These are phyloP conservation scores for Calcarisporium arbuscula DNA, from an alignment of 2,329 filamentous ascomycete species.

Conservation along the genomic window DNA sequence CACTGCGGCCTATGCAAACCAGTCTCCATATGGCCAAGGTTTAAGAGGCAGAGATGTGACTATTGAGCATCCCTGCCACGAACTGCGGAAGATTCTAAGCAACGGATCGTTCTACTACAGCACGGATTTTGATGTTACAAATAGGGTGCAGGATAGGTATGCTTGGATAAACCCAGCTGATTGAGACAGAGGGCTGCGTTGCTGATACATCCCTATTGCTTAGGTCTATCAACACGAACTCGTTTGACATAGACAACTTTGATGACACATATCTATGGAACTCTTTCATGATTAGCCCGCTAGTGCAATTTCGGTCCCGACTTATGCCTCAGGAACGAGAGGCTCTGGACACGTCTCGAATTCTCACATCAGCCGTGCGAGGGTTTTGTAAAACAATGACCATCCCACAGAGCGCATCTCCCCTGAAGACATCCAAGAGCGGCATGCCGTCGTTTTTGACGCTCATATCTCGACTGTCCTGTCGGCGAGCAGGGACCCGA, in stretches of 20 bases:
- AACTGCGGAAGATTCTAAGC: slow-evolving; percentile 84
- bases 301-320: slow-evolving; percentile 82
- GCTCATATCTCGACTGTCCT: slow-evolving; percentile 86
- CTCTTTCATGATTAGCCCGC: slow-evolving; percentile 92
- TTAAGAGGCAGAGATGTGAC: slow-evolving; percentile 62
- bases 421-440: slow-evolving; percentile 57
- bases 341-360: slow-evolving; percentile 76
- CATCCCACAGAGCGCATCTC: slow-evolving; percentile 70
- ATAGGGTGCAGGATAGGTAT: slow-evolving; percentile 81
- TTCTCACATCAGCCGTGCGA: slow-evolving; percentile 88
- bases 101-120: slow-evolving; percentile 98
- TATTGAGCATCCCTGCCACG: slow-evolving; percentile 81
- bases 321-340: slow-evolving; percentile 69
- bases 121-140: slow-evolving; percentile 95
- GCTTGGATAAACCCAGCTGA: slow-evolving; percentile 6
- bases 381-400: slow-evolving; percentile 86
- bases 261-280: slow-evolving; percentile 96
- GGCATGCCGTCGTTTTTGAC: slow-evolving; percentile 80
- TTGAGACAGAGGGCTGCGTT: too few species aligned
- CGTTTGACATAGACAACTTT: slow-evolving; percentile 87
- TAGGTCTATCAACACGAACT: slow-evolving; percentile 66
- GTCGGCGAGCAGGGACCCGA: slow-evolving; percentile 81
- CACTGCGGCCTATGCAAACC: slow-evolving; percentile 41
- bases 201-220: not conserved
- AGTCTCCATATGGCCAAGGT: slow-evolving; percentile 31